Percentiles rank a stretch among this genome's conserved stretches.
Conservation (phyloP, 73 alveolate species). For the Paramecium pentaurelia region DNA sequence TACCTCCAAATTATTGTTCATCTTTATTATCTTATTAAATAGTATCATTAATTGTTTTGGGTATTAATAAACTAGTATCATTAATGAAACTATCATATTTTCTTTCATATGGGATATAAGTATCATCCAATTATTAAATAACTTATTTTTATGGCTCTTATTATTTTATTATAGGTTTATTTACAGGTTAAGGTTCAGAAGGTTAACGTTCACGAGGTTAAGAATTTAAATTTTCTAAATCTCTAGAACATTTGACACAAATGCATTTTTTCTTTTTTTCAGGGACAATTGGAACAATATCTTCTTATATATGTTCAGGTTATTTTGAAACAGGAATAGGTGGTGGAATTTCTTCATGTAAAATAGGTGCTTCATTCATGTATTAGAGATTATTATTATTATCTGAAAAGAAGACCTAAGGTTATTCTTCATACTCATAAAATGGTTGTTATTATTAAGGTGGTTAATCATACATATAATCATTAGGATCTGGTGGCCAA, state of each 20-base stretch:
- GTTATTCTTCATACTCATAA: neutral
- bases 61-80: neutral
- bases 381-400: neutral
- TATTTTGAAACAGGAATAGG: neutral
- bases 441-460: neutral
- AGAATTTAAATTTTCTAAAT: neutral
- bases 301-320: neutral
- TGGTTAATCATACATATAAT: neutral
- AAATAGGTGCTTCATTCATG: neutral
- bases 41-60: neutral
- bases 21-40: neutral
- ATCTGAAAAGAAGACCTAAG: neutral
- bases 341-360: neutral
- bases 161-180: neutral
- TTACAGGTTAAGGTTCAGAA: neutral
- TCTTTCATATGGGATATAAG: slow-evolving; percentile 5
- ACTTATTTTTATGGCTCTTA: neutral
- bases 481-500: slow-evolving; percentile 48
- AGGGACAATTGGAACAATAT: neutral
- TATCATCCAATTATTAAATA: neutral
- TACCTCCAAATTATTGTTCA: slow-evolving; percentile 8
- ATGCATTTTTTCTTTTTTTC: slow-evolving; percentile 18
- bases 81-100: slow-evolving; percentile 31
- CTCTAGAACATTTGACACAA: slow-evolving; percentile 26
- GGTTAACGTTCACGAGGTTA: neutral